Base-by-base conservation (phyloP, 169 alveolate genomes). In the Plasmodium gaboni region DNA sequence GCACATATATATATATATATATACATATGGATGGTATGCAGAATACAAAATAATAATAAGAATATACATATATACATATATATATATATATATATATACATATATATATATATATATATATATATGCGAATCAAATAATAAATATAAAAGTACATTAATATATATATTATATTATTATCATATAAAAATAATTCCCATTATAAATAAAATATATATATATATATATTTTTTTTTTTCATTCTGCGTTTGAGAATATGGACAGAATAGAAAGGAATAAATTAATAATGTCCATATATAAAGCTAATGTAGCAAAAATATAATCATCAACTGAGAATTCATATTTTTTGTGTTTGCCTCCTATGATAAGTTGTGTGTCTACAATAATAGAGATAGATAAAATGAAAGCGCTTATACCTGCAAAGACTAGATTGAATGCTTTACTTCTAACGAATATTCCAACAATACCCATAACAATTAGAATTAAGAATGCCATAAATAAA, bases 241-340 rank as follows among this genome's bases (percentile, higher is more conserved):
- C 74, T 9, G 80, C n/a, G 17, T 73, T 70, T 38, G 93, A 80
- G 32, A 92, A 76, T 42, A 95, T 63, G 19, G 95, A 86, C 13
- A 94, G 74, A 42, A 97, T 88, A 68, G 96, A 78, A 71, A 96
- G 88, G 93, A 96, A 97, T 19, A 97, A 64, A 64, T 88, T 89
- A 68, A 97, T 89, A 76, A 97, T 95, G 92, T 97, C 99, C 74
- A 96, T 87, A 93, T 97, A 97, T 53, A 97, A 94, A 55, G 96
- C 74, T 64, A 96, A 76, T 0, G 99, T 96, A 46, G 98, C 99
- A 46, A 97, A 92, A 72, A 96, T 95, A 88, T 97, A 97, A 83
- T 97, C 99, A 78, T 97, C 99, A n/a, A 96, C 89, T 17, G 97
- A 71, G 88, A 94, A 97, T 87, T 97, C 97, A 88, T 94, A 90